phyloP scores from a whole-genome alignment of 2,329 filamentous ascomycete species.

The Botrytis fabae region DNA sequence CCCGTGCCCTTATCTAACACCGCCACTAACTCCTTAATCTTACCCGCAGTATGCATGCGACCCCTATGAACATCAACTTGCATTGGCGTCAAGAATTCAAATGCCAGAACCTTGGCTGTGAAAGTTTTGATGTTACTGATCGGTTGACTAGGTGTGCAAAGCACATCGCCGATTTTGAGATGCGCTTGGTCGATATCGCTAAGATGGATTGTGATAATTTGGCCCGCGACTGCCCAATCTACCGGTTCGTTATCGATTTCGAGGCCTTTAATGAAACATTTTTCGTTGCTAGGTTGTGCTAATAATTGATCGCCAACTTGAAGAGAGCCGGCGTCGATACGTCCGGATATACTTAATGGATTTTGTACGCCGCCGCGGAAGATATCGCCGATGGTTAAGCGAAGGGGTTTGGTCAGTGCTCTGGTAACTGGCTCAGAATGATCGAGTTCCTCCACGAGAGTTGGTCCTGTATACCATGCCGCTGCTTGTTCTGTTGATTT shows the following conservation, averaged over 20 bases:
- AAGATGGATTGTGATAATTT: constrained; percentile 83
- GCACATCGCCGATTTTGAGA: constrained; percentile 78
- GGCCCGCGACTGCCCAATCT: constrained; percentile 91
- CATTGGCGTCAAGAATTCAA: constrained; percentile 87
- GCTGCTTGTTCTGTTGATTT: constrained; percentile 56
- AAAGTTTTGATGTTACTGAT: constrained; percentile 73
- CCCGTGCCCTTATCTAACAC: constrained; percentile 78
- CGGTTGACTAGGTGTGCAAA: constrained; percentile 70
- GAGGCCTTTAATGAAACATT: constrained; percentile 77
- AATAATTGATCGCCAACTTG: constrained; percentile 81
- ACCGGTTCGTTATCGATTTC: constrained; percentile 70
- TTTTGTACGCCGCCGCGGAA: constrained; percentile 79
- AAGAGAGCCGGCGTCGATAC: constrained; percentile 78
- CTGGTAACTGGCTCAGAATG: constrained; percentile 71
- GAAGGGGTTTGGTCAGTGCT: constrained; percentile 74
- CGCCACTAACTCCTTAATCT: constrained; percentile 70
- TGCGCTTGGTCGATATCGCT: constrained; percentile 82
- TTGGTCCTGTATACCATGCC: constrained; percentile 79
- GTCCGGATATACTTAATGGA: constrained; percentile 80
- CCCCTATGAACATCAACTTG: constrained; percentile 86
- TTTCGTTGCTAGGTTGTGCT: constrained; percentile 78
- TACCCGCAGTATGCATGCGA: constrained; percentile 74
- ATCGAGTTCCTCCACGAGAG: constrained; percentile 82
- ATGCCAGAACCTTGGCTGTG: constrained; percentile 81
- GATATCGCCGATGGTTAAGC: constrained; percentile 84